phyloP scores from a whole-genome alignment of 2,329 filamentous ascomycete species.

The Fusarium buxicola region DNA sequence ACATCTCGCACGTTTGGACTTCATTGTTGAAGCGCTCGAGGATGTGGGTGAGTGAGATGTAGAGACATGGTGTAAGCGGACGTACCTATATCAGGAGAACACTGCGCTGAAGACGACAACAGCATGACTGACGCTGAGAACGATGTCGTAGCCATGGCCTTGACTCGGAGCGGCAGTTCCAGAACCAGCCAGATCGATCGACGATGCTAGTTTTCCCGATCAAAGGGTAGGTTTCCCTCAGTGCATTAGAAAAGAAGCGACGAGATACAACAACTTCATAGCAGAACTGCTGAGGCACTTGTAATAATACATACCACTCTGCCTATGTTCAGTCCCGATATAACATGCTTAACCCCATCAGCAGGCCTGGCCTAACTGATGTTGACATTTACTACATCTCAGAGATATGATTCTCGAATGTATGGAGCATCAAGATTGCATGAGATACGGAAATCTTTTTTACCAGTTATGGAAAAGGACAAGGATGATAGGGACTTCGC shows the following conservation, averaged over 20 bases:
- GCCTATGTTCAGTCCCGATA: not conserved
- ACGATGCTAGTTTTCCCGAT: not conserved
- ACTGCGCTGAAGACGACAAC: conserved; percentile 72
- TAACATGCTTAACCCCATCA: not conserved
- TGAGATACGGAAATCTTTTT: conserved; percentile 11
- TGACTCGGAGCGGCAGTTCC: conserved; percentile 58
- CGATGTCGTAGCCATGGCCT: conserved; percentile 80
- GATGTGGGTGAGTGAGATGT: conserved; percentile 76
- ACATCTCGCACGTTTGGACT: conserved; percentile 90
- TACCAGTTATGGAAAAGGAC: too few relatives aligned
- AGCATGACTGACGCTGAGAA: conserved; percentile 77
- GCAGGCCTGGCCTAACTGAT: not conserved
- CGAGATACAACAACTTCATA: not conserved
- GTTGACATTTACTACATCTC: not conserved
- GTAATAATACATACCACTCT: conserved; percentile 2
- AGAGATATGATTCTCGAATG: not conserved
- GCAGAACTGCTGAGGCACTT: not conserved
- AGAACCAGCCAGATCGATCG: conserved; percentile 13
- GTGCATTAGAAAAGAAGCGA: not conserved
- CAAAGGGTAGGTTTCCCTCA: not conserved
- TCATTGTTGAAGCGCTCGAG: conserved; percentile 72
- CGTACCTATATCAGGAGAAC: not conserved
- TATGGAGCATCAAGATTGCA: not conserved
- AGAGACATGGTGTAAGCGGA: not conserved
- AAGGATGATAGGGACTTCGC: too few relatives aligned